These are phyloP conservation scores for Ustilago loliicola DNA, from an alignment of 1,284 basidiomycete species.

Conservation along the genomic window DNA sequence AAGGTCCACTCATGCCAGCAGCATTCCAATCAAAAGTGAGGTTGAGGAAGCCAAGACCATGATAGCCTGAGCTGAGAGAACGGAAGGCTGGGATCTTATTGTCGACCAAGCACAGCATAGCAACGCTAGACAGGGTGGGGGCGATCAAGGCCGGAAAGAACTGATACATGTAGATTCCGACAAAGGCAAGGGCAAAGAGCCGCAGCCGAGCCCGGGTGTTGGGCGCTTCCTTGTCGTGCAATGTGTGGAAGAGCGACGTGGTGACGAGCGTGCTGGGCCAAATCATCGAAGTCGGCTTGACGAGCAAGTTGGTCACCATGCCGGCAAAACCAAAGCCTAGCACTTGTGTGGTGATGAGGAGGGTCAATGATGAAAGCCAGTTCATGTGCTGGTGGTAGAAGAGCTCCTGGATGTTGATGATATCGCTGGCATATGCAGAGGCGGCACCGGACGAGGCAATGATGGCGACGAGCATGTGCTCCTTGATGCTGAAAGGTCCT, in stretches of 20 bases:
- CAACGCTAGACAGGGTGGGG: slow-evolving; percentile 73
- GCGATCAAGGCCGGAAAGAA: slow-evolving; percentile 73
- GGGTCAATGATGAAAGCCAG: slow-evolving; percentile 59
- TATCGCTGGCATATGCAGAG: slow-evolving; percentile 69
- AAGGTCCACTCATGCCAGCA: slow-evolving; percentile 72
- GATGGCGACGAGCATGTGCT: slow-evolving; percentile 72
- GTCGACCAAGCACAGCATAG: slow-evolving; percentile 73
- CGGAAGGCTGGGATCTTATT: slow-evolving; percentile 71
- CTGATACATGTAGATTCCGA: slow-evolving; percentile 71
- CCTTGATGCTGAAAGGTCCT: slow-evolving; percentile 73
- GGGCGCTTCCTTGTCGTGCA: slow-evolving; percentile 71
- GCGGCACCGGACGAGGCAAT: slow-evolving; percentile 72
- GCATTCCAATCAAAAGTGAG: slow-evolving; percentile 74
- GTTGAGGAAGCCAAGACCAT: slow-evolving; percentile 73
- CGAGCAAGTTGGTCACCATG: slow-evolving; percentile 66
- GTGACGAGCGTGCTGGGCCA: slow-evolving; percentile 73
- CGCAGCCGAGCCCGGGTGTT: slow-evolving; percentile 71
- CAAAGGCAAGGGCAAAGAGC: slow-evolving; percentile 72
- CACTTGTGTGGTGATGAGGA: slow-evolving; percentile 68
- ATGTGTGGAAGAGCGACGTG: slow-evolving; percentile 73
- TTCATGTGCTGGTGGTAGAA: slow-evolving; percentile 69
- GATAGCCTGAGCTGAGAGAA: slow-evolving; percentile 73
- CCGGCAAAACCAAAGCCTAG: slow-evolving; percentile 70
- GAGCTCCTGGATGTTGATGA: slow-evolving; percentile 70
- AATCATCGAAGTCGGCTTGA: slow-evolving; percentile 69